These are phyloP conservation scores for Lophiostoma macrostomum DNA, from an alignment of 495 filamentous ascomycete genomes.

Conservation along the genomic window DNA sequence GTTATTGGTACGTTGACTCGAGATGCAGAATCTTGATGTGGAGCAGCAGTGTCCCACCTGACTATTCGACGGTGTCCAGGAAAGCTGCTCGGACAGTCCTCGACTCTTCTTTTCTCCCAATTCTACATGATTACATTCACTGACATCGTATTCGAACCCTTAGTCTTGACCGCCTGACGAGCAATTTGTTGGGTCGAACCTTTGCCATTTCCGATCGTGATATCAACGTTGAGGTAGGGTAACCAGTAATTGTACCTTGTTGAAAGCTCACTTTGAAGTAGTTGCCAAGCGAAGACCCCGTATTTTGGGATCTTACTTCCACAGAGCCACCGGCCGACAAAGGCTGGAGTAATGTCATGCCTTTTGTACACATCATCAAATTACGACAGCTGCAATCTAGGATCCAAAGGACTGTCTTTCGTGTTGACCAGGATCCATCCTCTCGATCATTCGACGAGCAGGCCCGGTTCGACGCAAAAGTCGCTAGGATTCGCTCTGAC, in stretches of 20 bases:
- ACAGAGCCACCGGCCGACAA: conserved; percentile 5
- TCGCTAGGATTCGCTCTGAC: conserved; percentile 5
- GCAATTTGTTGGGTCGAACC: conserved; percentile 15
- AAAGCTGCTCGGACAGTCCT: too few species aligned
- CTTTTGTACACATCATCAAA: conserved; percentile 22
- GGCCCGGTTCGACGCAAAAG: conserved; percentile 7
- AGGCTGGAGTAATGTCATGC: conserved; percentile 17
- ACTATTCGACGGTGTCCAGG: too few species aligned
- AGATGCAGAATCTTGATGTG: too few species aligned
- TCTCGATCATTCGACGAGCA: conserved; percentile 4
- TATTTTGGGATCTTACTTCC: conserved; percentile 16
- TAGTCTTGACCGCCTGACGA: conserved; percentile 20
- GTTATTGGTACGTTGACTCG: too few species aligned
- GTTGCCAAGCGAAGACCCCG: conserved; percentile 14
- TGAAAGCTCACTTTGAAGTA: background rate
- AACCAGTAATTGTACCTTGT: background rate
- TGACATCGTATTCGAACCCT: too few species aligned
- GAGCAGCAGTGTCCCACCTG: too few species aligned
- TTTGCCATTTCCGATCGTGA: conserved; percentile 24
- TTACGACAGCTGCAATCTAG: conserved; percentile 22
- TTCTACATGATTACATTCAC: too few species aligned
- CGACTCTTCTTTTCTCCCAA: too few species aligned
- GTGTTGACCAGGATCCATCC: conserved; percentile 14
- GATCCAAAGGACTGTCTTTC: conserved; percentile 18
- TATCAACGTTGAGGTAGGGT: conserved; percentile 20